These are phyloP conservation scores for Crithidia expoeki DNA, from an alignment of 208 protist species.

Conservation along the genomic window DNA sequence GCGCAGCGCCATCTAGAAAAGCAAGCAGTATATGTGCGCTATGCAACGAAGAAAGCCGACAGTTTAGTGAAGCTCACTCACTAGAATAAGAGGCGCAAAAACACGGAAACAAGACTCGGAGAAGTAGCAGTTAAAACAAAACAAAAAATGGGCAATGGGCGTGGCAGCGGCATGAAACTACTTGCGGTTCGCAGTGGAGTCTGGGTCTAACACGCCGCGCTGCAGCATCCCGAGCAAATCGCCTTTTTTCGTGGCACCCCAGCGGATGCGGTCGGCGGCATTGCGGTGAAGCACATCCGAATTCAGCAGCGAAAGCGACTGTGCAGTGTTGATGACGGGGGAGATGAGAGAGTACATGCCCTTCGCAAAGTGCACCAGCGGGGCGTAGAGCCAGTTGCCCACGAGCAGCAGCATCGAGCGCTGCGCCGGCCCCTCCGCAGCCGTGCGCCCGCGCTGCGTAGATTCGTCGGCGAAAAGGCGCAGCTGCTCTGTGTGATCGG, in stretches of 20 bases:
- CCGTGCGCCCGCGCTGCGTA: constrained; percentile 36
- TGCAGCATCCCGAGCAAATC: constrained; percentile 78
- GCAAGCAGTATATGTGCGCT: no score
- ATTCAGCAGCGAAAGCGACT: constrained; percentile 86
- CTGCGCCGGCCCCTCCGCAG: constrained; percentile 7
- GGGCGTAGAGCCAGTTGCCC: constrained; percentile 81
- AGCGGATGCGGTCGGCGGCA: constrained; percentile 42
- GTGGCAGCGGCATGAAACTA: no score
- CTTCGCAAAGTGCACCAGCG: constrained; percentile 86
- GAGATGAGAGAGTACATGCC: constrained; percentile 81
- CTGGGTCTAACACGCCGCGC: constrained; percentile 63
- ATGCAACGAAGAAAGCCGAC: no score
- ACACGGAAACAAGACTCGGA: no score
- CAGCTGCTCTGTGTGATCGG: constrained; percentile 88
- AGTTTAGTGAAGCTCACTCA: no score
- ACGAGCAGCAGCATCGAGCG: constrained; percentile 59
- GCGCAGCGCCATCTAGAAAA: no score
- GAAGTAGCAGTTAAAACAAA: no score
- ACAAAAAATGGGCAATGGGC: no score
- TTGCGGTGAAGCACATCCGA: constrained; percentile 70
- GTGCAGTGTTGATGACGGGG: constrained; percentile 72
- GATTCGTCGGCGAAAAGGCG: constrained; percentile 82
- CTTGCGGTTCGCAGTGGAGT: constrained; percentile 19
- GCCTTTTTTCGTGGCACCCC: constrained; percentile 41
- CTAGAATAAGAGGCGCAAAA: no score